Evolutionary conservation across 768 basidiomycete species (phyloP), one percentile per base, ranked within the genome.

Genomic region (Thelephora aurantiotincta): DNA sequence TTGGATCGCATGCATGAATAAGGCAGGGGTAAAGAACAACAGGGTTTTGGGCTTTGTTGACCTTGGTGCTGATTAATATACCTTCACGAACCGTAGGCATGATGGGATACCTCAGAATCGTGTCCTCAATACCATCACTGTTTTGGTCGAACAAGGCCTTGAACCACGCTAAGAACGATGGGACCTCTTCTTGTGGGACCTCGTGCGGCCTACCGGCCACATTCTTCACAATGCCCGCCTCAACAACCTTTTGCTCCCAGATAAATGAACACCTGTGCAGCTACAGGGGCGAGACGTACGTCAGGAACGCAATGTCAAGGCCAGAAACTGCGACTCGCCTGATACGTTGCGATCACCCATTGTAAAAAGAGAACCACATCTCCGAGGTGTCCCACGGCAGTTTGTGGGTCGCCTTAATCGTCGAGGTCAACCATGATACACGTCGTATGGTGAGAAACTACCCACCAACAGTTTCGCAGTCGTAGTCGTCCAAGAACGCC

Each of bases 101-200:
- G 35, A 19, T 33, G 16, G 41, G 49, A 13, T 44, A 65, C 62
- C 65, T 54, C n/a, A 68, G 54, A 16, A 86, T 82, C 12, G 73
- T 78, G 55, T 90, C 87, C 53, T 89, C 87, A 22, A 90, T 88
- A 1, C 87, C 87, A 58, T 89, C 87, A 52, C 76, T 86, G 50
- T 66, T 65, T 44, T 67, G 77, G 57, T 87, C 84, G 58, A 89
- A 89, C 22, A 90, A 65, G 0, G 82, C 80, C 56, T 85, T 87
- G 54, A 71, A 77, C 87, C 87, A 90, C 7, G 68, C 65, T 33
- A 61, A 57, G 52, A 62, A 57, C 3, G 62, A 61, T 0, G 44
- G 45, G 5, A 44, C 11, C 23, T 65, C 56, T 20, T 60, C 57
- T 3, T 45, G 47, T 30, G 50, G 53, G 11, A 57, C 54, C 9